phyloP scores from a whole-genome alignment of 345 rosid species.

The Brassica incana region DNA sequence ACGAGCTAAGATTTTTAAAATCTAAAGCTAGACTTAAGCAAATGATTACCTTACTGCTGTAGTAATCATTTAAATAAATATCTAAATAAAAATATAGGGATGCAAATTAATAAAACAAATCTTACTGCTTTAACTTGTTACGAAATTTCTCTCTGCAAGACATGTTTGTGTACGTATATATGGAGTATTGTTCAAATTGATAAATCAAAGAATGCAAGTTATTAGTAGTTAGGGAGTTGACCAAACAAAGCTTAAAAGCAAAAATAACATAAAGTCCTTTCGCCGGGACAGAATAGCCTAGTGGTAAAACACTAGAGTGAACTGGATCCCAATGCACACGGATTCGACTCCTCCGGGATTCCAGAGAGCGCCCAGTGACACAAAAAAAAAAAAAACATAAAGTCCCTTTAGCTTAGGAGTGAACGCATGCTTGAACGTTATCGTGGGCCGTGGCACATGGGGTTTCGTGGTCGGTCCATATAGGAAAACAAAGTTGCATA shows the following conservation, averaged over 20 bases:
- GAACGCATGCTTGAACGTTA: constrained; percentile 10
- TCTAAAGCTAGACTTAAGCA: neutral
- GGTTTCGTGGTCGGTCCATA: constrained; percentile 25
- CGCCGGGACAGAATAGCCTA: too few species aligned
- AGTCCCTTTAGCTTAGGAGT: too few species aligned
- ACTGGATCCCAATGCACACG: too few species aligned
- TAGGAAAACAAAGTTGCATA: neutral
- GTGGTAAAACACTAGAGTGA: too few species aligned
- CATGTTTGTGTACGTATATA: neutral
- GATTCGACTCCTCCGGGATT: too few species aligned
- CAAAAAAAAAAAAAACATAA: too few species aligned
- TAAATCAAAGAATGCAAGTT: neutral
- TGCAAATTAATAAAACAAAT: neutral
- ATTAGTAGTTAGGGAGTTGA: constrained; percentile 13
- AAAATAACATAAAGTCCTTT: constrained; percentile 3
- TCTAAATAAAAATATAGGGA: neutral
- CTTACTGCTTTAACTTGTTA: neutral
- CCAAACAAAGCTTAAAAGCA: constrained; percentile 10
- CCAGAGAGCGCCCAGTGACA: too few species aligned
- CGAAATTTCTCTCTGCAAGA: neutral
- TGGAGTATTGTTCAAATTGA: neutral
- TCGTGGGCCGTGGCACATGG: constrained; percentile 20
- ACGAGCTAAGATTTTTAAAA: neutral
- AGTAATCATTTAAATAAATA: neutral
- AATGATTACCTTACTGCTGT: neutral